A percentile compares a stretch with the other conserved stretches of the same genome.
phyloP scores from a whole-genome alignment of 768 basidiomycete genomes.

The Suillus subaureus region DNA sequence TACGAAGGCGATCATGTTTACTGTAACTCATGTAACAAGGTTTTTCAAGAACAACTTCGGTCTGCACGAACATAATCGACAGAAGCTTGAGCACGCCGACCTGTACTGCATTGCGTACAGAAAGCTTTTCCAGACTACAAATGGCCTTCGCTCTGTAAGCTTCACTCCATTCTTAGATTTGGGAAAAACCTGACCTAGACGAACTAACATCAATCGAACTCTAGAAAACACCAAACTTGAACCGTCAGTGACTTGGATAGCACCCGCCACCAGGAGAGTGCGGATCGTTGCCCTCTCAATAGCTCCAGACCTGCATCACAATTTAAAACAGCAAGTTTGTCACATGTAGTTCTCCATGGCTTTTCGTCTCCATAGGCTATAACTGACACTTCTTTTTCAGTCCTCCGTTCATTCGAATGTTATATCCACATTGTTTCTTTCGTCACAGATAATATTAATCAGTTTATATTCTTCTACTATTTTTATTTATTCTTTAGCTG shows the following conservation, averaged over 20 bases:
- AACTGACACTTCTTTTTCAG: too few species aligned
- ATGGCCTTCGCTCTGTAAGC: slow-evolving; percentile 21
- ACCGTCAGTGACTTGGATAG: slow-evolving; percentile 56
- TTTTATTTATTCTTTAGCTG: not conserved
- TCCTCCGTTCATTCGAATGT: not conserved
- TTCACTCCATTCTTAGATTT: not conserved
- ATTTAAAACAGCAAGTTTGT: too few species aligned
- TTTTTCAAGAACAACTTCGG: slow-evolving; percentile 44
- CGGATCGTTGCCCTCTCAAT: slow-evolving; percentile 50
- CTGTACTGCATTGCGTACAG: slow-evolving; percentile 49
- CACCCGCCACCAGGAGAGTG: slow-evolving; percentile 45
- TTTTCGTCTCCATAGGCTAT: too few species aligned
- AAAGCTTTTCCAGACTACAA: slow-evolving; percentile 40
- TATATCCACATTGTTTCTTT: not conserved
- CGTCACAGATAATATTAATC: not conserved
- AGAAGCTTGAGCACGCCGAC: slow-evolving; percentile 35
- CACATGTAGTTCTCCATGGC: too few species aligned
- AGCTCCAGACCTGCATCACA: slow-evolving; percentile 29
- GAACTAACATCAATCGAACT: slow-evolving; percentile 48
- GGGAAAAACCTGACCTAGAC: not conserved
- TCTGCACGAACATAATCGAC: slow-evolving; percentile 50
- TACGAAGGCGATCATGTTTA: slow-evolving; percentile 41
- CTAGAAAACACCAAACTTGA: slow-evolving; percentile 54
- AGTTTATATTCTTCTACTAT: not conserved
- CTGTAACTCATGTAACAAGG: slow-evolving; percentile 43